Conservation (phyloP, 140 eudicot species). For the Cichorium intybus region DNA sequence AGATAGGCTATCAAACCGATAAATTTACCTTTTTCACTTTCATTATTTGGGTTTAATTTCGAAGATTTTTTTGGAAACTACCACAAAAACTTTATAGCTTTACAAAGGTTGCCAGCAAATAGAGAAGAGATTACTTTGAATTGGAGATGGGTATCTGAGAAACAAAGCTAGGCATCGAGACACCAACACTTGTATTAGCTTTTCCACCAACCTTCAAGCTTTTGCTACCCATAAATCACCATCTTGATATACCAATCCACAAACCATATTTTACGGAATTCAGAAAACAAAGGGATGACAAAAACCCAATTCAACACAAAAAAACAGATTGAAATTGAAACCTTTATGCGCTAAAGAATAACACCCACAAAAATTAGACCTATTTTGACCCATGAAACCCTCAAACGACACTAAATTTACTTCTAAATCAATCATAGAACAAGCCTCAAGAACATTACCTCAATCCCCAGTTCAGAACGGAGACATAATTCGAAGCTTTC, state of each 20-base stretch:
- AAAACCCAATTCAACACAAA: slow-evolving; percentile 16
- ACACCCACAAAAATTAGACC: slow-evolving; percentile 16
- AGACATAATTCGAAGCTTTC: slow-evolving; percentile 29
- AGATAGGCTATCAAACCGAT: slow-evolving; percentile 15
- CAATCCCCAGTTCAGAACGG: slow-evolving; percentile 8
- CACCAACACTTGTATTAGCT: slow-evolving; percentile 41
- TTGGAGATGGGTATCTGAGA: slow-evolving; percentile 47
- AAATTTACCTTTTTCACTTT: slow-evolving; percentile 7
- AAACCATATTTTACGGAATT: slow-evolving; percentile 12
- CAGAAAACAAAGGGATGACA: slow-evolving; percentile 12
- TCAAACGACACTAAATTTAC: not conserved
- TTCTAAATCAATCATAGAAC: not conserved
- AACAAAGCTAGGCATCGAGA: slow-evolving; percentile 77
- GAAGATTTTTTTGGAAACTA: not conserved
- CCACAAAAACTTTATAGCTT: slow-evolving; percentile 1
- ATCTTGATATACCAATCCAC: slow-evolving; percentile 31
- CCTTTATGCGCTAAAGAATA: slow-evolving; percentile 23
- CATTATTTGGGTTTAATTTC: slow-evolving; percentile 17
- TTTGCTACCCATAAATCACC: slow-evolving; percentile 61
- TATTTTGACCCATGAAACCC: slow-evolving; percentile 11
- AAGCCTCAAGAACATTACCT: slow-evolving; percentile 23
- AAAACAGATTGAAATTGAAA: not conserved
- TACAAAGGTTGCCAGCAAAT: slow-evolving; percentile 6
- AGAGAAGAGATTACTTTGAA: slow-evolving; percentile 48
- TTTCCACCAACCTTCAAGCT: slow-evolving; percentile 48